Percentiles rank a stretch among this genome's conserved stretches.
Conservation (phyloP, 2,329 filamentous ascomycete genomes). For the Colletotrichum salicis region DNA sequence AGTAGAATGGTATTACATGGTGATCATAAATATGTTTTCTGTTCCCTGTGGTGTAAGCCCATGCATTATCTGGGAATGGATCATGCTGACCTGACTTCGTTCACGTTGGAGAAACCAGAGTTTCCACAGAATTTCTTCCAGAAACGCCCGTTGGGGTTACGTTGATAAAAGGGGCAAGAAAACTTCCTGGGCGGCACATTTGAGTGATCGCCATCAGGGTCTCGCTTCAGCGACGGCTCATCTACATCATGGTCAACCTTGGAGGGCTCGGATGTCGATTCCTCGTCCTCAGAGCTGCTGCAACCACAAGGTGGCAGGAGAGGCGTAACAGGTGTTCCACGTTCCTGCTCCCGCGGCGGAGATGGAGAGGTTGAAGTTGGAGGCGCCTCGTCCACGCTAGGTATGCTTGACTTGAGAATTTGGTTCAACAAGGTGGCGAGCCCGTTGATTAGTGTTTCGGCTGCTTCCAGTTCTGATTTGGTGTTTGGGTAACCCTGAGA, state of each 20-base stretch:
- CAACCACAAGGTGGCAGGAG: background rate
- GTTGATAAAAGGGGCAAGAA: background rate
- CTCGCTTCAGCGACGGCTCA: background rate
- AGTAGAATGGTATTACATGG: background rate
- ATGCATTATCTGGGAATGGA: background rate
- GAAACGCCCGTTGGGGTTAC: background rate
- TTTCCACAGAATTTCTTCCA: background rate
- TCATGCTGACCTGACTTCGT: background rate
- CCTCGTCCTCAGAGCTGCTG: background rate
- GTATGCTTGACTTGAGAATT: no score
- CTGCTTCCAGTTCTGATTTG: background rate
- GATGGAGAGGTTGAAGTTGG: background rate
- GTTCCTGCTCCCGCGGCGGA: background rate
- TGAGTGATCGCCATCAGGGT: background rate
- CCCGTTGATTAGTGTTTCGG: background rate
- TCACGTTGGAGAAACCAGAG: background rate
- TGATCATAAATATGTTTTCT: background rate
- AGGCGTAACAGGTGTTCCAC: background rate
- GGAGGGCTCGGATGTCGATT: background rate
- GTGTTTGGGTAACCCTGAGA: background rate
- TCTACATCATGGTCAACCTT: background rate
- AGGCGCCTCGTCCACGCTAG: background rate
- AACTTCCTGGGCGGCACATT: background rate
- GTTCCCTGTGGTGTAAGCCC: background rate
- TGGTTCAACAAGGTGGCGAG: background rate